These are phyloP conservation scores for Fusarium temperatum DNA, from an alignment of 2,329 filamentous ascomycete species.

Conservation along the genomic window DNA sequence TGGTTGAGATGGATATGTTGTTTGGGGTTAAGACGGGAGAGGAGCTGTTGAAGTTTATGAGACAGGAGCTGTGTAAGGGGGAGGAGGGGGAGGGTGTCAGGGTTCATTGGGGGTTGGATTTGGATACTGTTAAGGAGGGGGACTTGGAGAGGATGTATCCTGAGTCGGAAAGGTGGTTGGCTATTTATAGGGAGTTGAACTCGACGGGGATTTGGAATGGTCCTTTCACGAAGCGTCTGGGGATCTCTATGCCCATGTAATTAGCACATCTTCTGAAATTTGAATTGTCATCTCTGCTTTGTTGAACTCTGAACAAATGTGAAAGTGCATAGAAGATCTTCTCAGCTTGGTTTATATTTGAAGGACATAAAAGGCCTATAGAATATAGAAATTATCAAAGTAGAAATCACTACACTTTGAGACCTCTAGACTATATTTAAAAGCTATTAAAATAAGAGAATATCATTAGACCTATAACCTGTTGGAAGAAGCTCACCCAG, in stretches of 20 bases:
- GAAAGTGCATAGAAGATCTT: rapidly evolving
- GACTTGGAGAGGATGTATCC: background rate
- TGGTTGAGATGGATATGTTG: conserved; percentile 4
- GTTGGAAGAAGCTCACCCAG: background rate
- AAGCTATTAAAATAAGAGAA: background rate
- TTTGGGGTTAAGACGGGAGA: background rate
- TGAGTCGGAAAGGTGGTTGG: background rate
- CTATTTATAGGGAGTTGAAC: background rate
- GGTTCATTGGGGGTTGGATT: background rate
- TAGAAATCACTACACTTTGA: too few species aligned
- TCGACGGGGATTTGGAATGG: background rate
- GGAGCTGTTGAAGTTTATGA: background rate
- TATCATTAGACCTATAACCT: background rate
- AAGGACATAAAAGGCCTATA: background rate
- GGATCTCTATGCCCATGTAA: background rate
- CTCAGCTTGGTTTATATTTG: background rate
- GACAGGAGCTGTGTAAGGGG: rapidly evolving
- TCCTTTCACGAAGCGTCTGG: background rate
- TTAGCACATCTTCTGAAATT: rapidly evolving
- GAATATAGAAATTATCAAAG: too few species aligned
- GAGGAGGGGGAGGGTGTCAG: background rate
- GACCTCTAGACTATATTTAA: background rate
- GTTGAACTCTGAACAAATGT: rapidly evolving
- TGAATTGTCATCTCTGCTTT: rapidly evolving
- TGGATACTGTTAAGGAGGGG: background rate